Evolutionary conservation across 331 rosid species (phyloP).

Genomic region (Saraca asoca): DNA sequence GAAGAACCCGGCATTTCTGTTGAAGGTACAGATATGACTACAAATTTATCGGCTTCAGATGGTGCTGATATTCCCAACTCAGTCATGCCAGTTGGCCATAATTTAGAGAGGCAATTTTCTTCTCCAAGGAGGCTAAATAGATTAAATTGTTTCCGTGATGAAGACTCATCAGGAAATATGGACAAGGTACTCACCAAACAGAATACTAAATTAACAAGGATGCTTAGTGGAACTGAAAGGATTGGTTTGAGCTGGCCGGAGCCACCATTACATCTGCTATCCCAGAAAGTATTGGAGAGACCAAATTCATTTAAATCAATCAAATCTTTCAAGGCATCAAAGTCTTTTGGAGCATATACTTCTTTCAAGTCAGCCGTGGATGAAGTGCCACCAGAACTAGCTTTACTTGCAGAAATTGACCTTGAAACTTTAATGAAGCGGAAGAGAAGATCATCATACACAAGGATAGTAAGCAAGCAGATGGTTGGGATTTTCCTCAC

Average conservation of each 20-base stretch:
- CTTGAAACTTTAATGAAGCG: conserved; percentile 76
- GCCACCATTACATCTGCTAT: conserved; percentile 63
- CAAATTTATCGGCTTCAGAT: conserved; percentile 39
- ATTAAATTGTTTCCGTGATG: conserved; percentile 56
- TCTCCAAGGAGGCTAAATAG: conserved; percentile 61
- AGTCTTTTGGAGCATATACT: conserved; percentile 49
- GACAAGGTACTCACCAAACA: conserved; percentile 48
- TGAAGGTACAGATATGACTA: conserved; percentile 33
- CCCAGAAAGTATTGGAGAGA: conserved; percentile 63
- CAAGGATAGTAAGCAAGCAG: conserved; percentile 87
- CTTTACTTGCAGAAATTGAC: conserved; percentile 67
- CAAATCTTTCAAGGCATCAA: conserved; percentile 67
- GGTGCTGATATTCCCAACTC: conserved; percentile 40
- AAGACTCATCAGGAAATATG: conserved; percentile 33
- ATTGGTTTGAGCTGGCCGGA: conserved; percentile 95
- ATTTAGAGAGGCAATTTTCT: conserved; percentile 51
- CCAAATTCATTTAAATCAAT: conserved; percentile 52
- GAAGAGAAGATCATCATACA: conserved; percentile 70
- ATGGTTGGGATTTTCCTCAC: conserved; percentile 91
- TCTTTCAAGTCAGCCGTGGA: conserved; percentile 61
- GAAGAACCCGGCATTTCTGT: conserved; percentile 49
- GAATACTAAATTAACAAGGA: conserved; percentile 57
- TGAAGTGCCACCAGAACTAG: conserved; percentile 49
- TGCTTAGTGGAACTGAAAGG: conserved; percentile 88
- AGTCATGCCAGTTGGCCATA: conserved; percentile 33